Conservation (phyloP, 768 basidiomycete species). For the Naganishia antarctica region DNA sequence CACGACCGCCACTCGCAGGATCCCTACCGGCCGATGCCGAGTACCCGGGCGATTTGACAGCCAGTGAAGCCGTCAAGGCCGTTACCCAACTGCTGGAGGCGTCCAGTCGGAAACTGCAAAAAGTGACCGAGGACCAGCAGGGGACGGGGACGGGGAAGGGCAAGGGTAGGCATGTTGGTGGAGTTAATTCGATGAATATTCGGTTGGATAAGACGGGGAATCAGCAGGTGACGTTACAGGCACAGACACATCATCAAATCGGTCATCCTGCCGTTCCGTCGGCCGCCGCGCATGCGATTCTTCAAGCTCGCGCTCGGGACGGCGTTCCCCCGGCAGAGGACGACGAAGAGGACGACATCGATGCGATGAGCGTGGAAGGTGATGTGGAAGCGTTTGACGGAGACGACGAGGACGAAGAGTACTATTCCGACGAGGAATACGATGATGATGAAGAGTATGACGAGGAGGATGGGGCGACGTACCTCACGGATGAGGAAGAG, state of each 20-base stretch:
- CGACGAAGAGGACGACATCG: not conserved
- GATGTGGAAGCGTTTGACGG: not conserved
- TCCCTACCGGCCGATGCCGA: too few relatives aligned
- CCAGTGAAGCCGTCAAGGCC: conserved; percentile 15
- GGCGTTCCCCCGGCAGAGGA: not conserved
- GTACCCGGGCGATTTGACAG: conserved; percentile 10
- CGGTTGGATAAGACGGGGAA: not conserved
- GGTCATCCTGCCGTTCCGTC: too few relatives aligned
- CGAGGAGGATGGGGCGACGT: conserved; percentile 9
- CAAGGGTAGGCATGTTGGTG: not conserved
- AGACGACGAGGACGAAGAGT: conserved; percentile 23
- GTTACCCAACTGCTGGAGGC: conserved; percentile 12
- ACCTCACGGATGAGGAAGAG: conserved; percentile 8
- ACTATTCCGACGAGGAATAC: conserved; percentile 19
- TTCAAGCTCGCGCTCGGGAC: not conserved
- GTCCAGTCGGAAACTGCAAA: conserved; percentile 16
- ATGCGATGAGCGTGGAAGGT: conserved; percentile 6
- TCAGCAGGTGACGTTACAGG: too few relatives aligned
- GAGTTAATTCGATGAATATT: not conserved
- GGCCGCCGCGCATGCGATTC: conserved; percentile 5
- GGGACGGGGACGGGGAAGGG: not conserved
- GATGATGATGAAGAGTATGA: conserved; percentile 1
- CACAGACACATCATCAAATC: too few relatives aligned
- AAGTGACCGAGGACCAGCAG: conserved; percentile 16
- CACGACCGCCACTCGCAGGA: too few relatives aligned